Conservation (phyloP, 2,329 filamentous ascomycete genomes). For the Calonectria naviculata region DNA sequence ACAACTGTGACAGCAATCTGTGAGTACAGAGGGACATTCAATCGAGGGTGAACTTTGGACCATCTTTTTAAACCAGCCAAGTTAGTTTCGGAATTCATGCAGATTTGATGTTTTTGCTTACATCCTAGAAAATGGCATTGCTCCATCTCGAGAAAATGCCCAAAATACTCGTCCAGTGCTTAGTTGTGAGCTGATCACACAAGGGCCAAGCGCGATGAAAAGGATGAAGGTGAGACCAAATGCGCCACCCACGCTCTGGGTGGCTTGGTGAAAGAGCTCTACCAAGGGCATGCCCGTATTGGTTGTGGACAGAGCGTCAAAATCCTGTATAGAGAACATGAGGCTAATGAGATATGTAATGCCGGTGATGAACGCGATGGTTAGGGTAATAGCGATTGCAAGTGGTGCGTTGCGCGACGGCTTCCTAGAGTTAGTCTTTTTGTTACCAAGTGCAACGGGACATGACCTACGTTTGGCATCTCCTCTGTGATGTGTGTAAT, state of each 20-base stretch:
- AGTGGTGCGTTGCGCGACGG: conserved; percentile 51
- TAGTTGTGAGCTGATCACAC: conserved; percentile 49
- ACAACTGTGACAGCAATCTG: conserved; percentile 47
- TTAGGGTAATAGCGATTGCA: conserved; percentile 55
- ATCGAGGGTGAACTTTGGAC: conserved; percentile 47
- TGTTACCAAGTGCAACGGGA: neutral
- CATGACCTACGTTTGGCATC: conserved; percentile 56
- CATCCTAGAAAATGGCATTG: conserved; percentile 49
- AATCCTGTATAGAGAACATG: conserved; percentile 63
- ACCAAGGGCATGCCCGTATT: conserved; percentile 56
- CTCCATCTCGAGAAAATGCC: conserved; percentile 58
- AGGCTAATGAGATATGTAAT: conserved; percentile 61
- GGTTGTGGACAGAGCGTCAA: conserved; percentile 53
- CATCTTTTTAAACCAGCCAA: conserved; percentile 36
- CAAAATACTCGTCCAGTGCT: conserved; percentile 49
- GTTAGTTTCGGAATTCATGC: neutral
- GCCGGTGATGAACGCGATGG: conserved; percentile 61
- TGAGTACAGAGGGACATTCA: conserved; percentile 52
- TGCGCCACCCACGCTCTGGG: conserved; percentile 51
- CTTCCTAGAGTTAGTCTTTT: conserved; percentile 11
- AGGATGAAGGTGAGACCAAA: conserved; percentile 55
- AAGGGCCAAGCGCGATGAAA: conserved; percentile 55
- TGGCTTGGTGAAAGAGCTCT: conserved; percentile 59
- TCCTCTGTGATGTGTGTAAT: conserved; percentile 63
- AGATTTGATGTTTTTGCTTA: conserved; percentile 15